Conservation (phyloP, 2,329 filamentous ascomycete species). For the Botryotinia calthae region DNA sequence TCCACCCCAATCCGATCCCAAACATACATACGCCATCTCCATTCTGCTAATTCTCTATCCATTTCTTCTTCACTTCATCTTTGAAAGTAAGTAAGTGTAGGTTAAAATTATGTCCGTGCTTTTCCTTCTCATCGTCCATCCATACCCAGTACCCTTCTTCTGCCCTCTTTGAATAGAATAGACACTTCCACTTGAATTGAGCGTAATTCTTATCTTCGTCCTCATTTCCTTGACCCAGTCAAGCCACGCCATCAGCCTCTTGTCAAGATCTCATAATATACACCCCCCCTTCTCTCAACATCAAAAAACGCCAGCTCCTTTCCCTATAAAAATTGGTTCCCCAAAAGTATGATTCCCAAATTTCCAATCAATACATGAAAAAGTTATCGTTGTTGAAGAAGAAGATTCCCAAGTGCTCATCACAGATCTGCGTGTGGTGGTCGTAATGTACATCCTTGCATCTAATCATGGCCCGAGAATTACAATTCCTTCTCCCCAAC, state of each 20-base stretch:
- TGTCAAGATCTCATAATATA: background rate
- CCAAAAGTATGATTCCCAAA: conserved; percentile 8
- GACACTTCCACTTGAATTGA: background rate
- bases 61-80: background rate
- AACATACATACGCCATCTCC: background rate
- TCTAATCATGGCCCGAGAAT: background rate
- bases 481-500: conserved; percentile 3
- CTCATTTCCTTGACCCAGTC: background rate
- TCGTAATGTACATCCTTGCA: conserved; percentile 16
- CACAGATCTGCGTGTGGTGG: background rate
- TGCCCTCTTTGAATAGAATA: background rate
- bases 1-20: background rate
- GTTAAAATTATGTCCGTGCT: background rate
- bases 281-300: background rate
- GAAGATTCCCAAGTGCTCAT: background rate
- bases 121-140: background rate
- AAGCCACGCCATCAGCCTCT: background rate
- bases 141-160: background rate
- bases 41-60: background rate
- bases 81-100: background rate
- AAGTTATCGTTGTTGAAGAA: background rate
- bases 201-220: background rate
- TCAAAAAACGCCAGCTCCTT: conserved; percentile 11
- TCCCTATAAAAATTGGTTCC: background rate
- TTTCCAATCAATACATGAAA: conserved; percentile 18